Conservation (phyloP, 495 filamentous ascomycete genomes). For the Neurospora tetraspora region DNA sequence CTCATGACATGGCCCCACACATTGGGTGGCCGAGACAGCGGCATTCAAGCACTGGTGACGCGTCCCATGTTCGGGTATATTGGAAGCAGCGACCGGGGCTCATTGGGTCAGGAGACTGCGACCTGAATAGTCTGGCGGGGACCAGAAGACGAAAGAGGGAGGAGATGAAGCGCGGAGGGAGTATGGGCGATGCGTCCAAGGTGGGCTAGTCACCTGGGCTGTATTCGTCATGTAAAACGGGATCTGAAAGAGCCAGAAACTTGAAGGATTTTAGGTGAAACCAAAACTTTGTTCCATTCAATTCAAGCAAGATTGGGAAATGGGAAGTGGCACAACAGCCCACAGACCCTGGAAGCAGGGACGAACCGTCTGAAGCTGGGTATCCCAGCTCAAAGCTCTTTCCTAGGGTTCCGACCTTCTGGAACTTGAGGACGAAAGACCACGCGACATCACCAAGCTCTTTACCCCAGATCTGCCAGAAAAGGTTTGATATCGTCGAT, state of each 20-base stretch:
- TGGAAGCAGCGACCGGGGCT: not conserved
- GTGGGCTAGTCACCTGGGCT: not conserved
- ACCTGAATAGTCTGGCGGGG: not conserved
- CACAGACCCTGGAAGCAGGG: not conserved
- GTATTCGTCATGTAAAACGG: not conserved
- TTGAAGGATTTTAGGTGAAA: not conserved
- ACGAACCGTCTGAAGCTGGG: not conserved
- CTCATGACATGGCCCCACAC: not conserved
- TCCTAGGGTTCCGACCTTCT: not conserved
- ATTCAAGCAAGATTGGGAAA: not conserved
- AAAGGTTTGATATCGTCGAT: not conserved
- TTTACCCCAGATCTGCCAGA: not conserved
- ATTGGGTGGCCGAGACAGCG: not conserved
- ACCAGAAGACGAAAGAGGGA: not conserved
- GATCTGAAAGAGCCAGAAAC: not conserved
- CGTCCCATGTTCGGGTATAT: not conserved
- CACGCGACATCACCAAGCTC: not conserved
- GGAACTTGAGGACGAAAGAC: not conserved
- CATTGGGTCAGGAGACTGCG: not conserved
- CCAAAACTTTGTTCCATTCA: not conserved
- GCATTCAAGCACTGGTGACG: not conserved
- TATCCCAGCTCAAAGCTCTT: not conserved
- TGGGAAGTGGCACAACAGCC: not conserved
- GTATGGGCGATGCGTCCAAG: not conserved
- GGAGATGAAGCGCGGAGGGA: not conserved